These are phyloP conservation scores for Salix arbutifolia DNA, from an alignment of 345 rosid species.

Conservation along the genomic window DNA sequence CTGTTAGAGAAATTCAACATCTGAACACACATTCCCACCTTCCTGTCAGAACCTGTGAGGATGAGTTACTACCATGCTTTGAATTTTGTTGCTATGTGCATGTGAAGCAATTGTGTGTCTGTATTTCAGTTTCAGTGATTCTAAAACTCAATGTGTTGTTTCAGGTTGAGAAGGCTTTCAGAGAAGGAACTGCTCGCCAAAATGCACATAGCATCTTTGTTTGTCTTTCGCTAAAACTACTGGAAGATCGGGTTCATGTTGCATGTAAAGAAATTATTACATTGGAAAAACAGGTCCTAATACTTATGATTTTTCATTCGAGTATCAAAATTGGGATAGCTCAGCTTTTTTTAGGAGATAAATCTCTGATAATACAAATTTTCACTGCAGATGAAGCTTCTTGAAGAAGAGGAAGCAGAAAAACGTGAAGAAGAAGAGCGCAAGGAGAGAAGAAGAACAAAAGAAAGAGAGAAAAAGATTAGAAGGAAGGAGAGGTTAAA, in stretches of 20 bases:
- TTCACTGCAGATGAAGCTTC: slow-evolving; percentile 65
- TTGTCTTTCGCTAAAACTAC: slow-evolving; percentile 70
- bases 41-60: not conserved
- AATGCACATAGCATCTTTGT: slow-evolving; percentile 97
- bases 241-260: slow-evolving; percentile 89
- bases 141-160: slow-evolving; percentile 10
- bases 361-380: not conserved
- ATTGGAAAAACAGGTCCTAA: slow-evolving; percentile 81
- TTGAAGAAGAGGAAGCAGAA: slow-evolving; percentile 96
- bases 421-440: slow-evolving; percentile 94
- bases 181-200: slow-evolving; percentile 96
- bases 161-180: slow-evolving; percentile 97
- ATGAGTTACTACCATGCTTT: slow-evolving; percentile 5
- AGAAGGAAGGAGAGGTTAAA: slow-evolving; percentile 91
- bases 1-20: not conserved
- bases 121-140: not conserved
- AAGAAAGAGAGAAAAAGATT: slow-evolving; percentile 87
- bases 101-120: not conserved
- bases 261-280: slow-evolving; percentile 96
- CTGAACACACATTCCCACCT: not conserved
- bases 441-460: slow-evolving; percentile 77
- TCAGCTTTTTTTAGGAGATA: not conserved
- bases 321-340: not conserved
- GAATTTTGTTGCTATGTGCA: not conserved
- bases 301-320: slow-evolving; percentile 12